These are phyloP conservation scores for Echites panduratus DNA, from an alignment of 257 asterid genomes.

Conservation along the genomic window DNA sequence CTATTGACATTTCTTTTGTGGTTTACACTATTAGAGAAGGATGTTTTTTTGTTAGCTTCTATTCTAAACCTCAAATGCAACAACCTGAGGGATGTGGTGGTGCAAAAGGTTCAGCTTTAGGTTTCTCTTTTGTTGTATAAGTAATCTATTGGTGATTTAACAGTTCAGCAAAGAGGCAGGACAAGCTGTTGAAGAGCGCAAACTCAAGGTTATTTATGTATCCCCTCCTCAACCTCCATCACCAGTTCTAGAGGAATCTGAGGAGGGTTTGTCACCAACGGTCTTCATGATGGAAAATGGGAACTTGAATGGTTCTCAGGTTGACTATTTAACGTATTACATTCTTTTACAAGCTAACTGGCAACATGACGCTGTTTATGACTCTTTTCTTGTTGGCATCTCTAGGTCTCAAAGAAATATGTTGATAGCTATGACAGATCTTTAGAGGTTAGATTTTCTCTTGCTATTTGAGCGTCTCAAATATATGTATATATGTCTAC, in stretches of 20 bases:
- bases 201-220: conserved; percentile 60
- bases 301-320: conserved; percentile 40
- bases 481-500: neutral
- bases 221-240: conserved; percentile 65
- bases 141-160: conserved; percentile 11
- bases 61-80: neutral
- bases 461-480: neutral
- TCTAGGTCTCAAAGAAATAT: conserved; percentile 35
- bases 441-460: conserved; percentile 40
- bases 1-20: neutral
- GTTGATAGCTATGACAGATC: conserved; percentile 45
- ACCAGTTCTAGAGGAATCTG: conserved; percentile 66
- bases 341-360: neutral
- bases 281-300: conserved; percentile 29
- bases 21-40: conserved; percentile 4
- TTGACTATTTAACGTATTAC: conserved; percentile 15
- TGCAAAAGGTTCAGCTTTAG: neutral
- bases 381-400: conserved; percentile 3
- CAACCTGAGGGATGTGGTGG: neutral
- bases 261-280: conserved; percentile 54
- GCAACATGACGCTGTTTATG: neutral
- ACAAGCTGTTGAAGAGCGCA: conserved; percentile 59
- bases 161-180: conserved; percentile 66
- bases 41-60: neutral
- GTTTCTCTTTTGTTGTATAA: neutral